Base-by-base conservation (phyloP, 2,329 filamentous ascomycete genomes). In the Beauveria australis region DNA sequence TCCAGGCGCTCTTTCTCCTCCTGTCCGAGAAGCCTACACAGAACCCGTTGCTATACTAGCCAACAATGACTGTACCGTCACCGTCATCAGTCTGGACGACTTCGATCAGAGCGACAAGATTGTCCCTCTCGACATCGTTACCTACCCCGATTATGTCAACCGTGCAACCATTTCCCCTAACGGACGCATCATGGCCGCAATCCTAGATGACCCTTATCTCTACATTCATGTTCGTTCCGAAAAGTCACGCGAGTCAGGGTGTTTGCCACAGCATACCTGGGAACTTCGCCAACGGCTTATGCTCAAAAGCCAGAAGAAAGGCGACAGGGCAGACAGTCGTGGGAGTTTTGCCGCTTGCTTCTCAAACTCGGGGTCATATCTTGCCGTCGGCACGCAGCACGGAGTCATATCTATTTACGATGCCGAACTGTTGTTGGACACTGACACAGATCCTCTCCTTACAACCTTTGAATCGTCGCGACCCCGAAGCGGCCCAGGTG, bases 81-180 rank as follows among this genome's bases (percentile, higher is more conserved):
- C 88, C 30, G 76, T 97, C n/a, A 91, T 95, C 70, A 89, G 87
- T 53, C 78, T 97, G 22, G 79, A 83, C 30, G 83, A 87, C 57
- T 83, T 85, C 56, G 73, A 75, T 4, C 67, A 67, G 40, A 71
- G 71, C 49, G 73, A 76, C 18, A 72, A 73, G 53, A 72, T 73
- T 16, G 79, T 89, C 62, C 79, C 88, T 41, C 75, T 95, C 24
- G 85, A 89, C 59, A 81, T 86, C 48, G 77, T 97, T 58, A 80
- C 83, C 4, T 88, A 96, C 65, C 88, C 89, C 5, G 89, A 93
- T 70, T 89, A 87, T 65, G 93, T 97, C 77, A 99, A 99, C 68
- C 91, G 95, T 69, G 91, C 92, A 40, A 85, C 92, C n/a, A 87
- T 99, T 57, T 97, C 93, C 7, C 94, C 93, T 0, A 89, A 97